These are phyloP conservation scores for Graphium sp. DNA, from an alignment of 2,329 filamentous ascomycete species.

Conservation along the genomic window DNA sequence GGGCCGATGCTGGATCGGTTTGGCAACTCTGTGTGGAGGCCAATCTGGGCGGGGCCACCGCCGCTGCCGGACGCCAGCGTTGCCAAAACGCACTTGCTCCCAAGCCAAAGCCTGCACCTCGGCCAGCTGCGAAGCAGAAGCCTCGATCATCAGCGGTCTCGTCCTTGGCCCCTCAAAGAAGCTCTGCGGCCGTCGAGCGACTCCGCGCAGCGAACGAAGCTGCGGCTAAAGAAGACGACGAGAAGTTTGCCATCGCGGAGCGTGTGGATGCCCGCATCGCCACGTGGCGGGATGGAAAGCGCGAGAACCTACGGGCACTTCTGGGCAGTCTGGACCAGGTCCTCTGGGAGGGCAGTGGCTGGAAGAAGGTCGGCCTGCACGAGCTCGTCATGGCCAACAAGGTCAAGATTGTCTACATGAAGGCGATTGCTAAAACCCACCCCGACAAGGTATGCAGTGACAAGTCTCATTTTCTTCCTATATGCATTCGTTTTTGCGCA, in stretches of 20 bases:
- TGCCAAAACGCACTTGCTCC: constrained; percentile 77
- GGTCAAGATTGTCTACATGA: constrained; percentile 98
- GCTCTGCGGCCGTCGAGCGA: constrained; percentile 64
- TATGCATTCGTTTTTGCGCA: constrained; percentile 4
- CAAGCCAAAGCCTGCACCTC: constrained; percentile 34
- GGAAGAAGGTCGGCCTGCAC: constrained; percentile 93
- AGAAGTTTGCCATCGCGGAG: constrained; percentile 80
- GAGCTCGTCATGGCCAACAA: constrained; percentile 86
- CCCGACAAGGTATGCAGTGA: constrained; percentile 73
- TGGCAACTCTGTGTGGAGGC: constrained; percentile 76
- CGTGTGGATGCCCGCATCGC: constrained; percentile 65
- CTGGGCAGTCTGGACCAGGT: constrained; percentile 76
- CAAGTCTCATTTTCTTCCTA: background rate
- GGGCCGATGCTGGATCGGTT: constrained; percentile 62
- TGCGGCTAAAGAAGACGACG: constrained; percentile 74
- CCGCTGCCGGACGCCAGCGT: constrained; percentile 70
- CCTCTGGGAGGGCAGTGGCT: constrained; percentile 80
- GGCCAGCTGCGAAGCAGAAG: constrained; percentile 24
- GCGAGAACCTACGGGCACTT: constrained; percentile 79
- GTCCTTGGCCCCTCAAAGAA: constrained; percentile 25
- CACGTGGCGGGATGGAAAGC: constrained; percentile 78
- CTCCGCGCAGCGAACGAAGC: constrained; percentile 73
- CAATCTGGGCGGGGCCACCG: constrained; percentile 71
- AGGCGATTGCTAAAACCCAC: constrained; percentile 96
- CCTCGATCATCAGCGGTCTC: constrained; percentile 23